Percentiles rank a stretch among this genome's conserved stretches.
These are phyloP conservation scores for Hylodesmum podocarpum DNA, from an alignment of 306 rosid species.

Conservation along the genomic window DNA sequence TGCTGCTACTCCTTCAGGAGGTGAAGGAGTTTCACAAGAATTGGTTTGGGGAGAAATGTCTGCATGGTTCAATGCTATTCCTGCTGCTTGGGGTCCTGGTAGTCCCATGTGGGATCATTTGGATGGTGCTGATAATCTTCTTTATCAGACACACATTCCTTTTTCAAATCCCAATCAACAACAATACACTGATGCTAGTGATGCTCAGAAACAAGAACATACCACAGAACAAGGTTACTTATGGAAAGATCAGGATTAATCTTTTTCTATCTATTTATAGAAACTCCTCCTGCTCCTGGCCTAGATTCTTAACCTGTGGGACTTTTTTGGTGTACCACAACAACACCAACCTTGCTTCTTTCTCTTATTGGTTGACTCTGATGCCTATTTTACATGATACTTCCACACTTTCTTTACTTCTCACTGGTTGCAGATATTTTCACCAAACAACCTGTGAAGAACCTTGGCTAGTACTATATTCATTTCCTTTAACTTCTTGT, in stretches of 20 bases:
- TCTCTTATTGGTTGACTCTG: neutral
- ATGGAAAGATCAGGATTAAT: constrained; percentile 61
- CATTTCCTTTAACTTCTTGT: constrained; percentile 16
- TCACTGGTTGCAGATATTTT: constrained; percentile 50
- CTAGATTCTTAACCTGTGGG: too few species aligned
- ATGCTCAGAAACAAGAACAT: constrained; percentile 43
- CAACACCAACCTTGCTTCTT: neutral
- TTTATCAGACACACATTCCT: constrained; percentile 52
- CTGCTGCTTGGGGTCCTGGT: constrained; percentile 93
- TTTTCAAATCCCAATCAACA: constrained; percentile 47
- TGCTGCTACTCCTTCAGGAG: constrained; percentile 19
- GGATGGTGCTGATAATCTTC: constrained; percentile 59
- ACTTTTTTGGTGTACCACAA: too few species aligned
- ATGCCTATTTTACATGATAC: neutral
- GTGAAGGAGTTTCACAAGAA: constrained; percentile 58
- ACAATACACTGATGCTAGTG: constrained; percentile 17
- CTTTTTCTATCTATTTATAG: neutral
- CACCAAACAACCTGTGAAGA: constrained; percentile 53
- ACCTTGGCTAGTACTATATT: constrained; percentile 14
- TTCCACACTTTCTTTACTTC: neutral
- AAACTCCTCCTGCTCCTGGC: too few species aligned
- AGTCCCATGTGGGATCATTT: constrained; percentile 97
- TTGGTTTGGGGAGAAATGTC: constrained; percentile 89
- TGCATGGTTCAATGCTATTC: constrained; percentile 82
- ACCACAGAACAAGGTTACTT: constrained; percentile 45